Base-by-base conservation (phyloP, 2,329 filamentous ascomycete genomes). In the Colletotrichum sp. region DNA sequence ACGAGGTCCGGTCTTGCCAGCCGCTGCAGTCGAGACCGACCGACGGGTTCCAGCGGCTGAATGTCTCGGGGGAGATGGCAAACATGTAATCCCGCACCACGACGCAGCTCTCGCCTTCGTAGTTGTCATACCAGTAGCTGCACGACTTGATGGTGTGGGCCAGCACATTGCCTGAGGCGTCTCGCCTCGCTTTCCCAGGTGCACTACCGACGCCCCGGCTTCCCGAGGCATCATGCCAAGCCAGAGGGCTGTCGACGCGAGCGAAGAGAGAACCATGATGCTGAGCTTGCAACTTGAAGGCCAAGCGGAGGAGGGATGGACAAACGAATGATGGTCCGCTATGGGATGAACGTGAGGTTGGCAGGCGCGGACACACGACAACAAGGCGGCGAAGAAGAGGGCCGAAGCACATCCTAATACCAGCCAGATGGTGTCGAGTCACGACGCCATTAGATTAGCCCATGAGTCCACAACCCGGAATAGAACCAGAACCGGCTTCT, bases 1-100 rank as follows among this genome's bases (percentile, higher is more conserved):
- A 81, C 24, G 80, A 80, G 16, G 78, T 59, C 18, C 39, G 12
- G 32, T 57, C 26, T 21, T 72, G 15, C 79, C 78, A 81, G 18
- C 55, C 44, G 67, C 75, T 73, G 75, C 79, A 81, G 63, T 80
- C 78, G 55, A 78, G 68, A 16, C 75, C 59, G 28, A 81, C 72
- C 55, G 79, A 80, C 7, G 80, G 79, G 44, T 81, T 81, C 79
- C 79, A 81, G n/a, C 59, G 59, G 32, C 60, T 34, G 57, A 78
- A 79, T 13, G 73, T 55, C 60, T 78, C 72, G 7, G 77, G 77
- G n/a, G 69, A 62, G 68, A 79, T 77, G 52, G 59, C 67, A 30
- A 67, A 75, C 28, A 65, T 36, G 32, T 39, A 66, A 64, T 70
- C 63, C 24, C 75, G 67, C 15, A 79, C 66, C 12, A 70, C 39